These are phyloP conservation scores for Trichosporon coremiiforme DNA, from an alignment of 1,284 basidiomycete genomes.

Conservation along the genomic window DNA sequence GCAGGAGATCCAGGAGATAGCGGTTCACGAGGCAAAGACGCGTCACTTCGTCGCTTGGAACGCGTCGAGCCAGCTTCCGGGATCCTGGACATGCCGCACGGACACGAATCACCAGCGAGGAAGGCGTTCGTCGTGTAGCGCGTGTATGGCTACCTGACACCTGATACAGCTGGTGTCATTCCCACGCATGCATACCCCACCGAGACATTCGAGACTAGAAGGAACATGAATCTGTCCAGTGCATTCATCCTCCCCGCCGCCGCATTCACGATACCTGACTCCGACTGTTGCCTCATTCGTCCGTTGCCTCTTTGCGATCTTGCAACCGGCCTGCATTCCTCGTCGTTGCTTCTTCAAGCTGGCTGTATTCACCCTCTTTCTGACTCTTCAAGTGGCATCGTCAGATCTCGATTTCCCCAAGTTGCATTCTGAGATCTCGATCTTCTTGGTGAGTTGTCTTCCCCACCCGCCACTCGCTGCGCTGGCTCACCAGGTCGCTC, in stretches of 20 bases:
- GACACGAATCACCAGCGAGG: not conserved
- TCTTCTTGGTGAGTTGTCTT: too few species aligned
- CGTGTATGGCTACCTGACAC: not conserved
- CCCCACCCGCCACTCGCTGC: too few species aligned
- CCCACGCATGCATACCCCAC: not conserved
- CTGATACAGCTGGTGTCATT: not conserved
- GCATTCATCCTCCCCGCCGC: slow-evolving; percentile 1
- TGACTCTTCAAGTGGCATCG: too few species aligned
- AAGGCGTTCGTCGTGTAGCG: too few species aligned
- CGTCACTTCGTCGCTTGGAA: not conserved
- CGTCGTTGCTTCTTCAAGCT: not conserved
- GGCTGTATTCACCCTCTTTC: not conserved
- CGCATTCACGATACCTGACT: not conserved
- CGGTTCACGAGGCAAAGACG: not conserved
- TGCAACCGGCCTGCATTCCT: not conserved
- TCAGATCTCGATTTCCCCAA: too few species aligned
- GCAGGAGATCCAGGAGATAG: too few species aligned
- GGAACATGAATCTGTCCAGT: not conserved
- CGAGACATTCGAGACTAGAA: not conserved
- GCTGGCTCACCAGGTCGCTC: not conserved
- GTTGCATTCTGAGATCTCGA: not conserved
- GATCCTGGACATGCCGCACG: not conserved
- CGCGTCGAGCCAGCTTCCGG: not conserved
- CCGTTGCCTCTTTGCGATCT: not conserved
- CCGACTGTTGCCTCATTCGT: not conserved